Evolutionary conservation across 805 yeast genomes (phyloP).

Genomic region (Candida hungchunana): DNA sequence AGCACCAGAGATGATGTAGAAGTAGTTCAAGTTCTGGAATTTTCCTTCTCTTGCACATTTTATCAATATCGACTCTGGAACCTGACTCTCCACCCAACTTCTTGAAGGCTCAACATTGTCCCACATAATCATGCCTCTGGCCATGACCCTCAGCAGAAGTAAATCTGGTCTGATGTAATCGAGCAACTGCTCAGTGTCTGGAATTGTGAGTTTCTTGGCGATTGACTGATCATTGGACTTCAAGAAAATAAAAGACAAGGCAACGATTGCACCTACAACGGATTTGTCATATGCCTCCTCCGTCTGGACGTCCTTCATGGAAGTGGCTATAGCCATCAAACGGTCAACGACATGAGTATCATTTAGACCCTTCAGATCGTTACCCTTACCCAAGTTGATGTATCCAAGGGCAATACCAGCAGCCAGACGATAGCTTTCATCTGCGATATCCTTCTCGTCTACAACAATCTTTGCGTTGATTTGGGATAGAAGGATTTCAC

Average conservation of each 20-base stretch:
- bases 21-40: constrained; percentile 47
- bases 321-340: constrained; percentile 52
- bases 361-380: constrained; percentile 49
- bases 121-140: constrained; percentile 28
- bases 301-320: constrained; percentile 61
- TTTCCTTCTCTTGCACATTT: constrained; percentile 23
- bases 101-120: constrained; percentile 14
- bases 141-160: constrained; percentile 58
- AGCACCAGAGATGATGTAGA: constrained; percentile 68
- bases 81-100: constrained; percentile 33
- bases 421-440: constrained; percentile 79
- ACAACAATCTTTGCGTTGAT: constrained; percentile 49
- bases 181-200: constrained; percentile 52
- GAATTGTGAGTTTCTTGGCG: constrained; percentile 59
- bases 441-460: constrained; percentile 51
- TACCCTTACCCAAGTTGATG: constrained; percentile 76
- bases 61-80: constrained; percentile 44
- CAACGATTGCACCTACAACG: constrained; percentile 69
- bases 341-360: constrained; percentile 63
- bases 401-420: constrained; percentile 89
- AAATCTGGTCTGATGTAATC: constrained; percentile 76
- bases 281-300: constrained; percentile 56
- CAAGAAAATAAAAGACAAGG: constrained; percentile 69
- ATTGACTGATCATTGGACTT: constrained; percentile 56
- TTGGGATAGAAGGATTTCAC: constrained; percentile 71